Percentiles rank a stretch among this genome's conserved stretches.
These are phyloP conservation scores for Podila epigama DNA, from an alignment of 192 early-diverging fungal genomes.

Conservation along the genomic window DNA sequence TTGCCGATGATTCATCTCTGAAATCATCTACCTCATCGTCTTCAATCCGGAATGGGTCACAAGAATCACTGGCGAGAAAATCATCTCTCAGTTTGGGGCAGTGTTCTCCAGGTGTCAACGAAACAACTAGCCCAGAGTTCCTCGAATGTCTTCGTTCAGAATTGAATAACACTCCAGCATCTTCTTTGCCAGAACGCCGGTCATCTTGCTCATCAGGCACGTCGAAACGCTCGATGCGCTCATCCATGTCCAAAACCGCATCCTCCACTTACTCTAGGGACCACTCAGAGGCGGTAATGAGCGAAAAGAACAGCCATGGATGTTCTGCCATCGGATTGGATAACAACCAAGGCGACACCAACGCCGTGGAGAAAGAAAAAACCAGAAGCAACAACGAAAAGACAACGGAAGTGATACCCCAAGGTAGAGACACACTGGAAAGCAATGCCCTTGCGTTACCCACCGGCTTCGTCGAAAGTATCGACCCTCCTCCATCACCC, in stretches of 20 bases:
- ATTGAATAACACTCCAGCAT: neutral
- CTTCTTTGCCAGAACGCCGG: neutral
- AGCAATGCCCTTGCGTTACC: too few relatives aligned
- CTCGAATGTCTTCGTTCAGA: slow-evolving; percentile 9
- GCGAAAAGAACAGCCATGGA: too few relatives aligned
- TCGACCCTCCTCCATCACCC: slow-evolving; percentile 18
- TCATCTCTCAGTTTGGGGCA: neutral
- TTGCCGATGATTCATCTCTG: neutral
- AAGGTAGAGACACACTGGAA: too few relatives aligned
- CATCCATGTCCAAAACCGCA: slow-evolving; percentile 5
- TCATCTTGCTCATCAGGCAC: slow-evolving; percentile 13
- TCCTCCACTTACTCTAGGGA: neutral
- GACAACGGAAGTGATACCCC: neutral
- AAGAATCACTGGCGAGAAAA: slow-evolving; percentile 12
- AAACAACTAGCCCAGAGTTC: neutral
- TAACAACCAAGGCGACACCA: too few relatives aligned
- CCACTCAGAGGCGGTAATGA: neutral
- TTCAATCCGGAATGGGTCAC: slow-evolving; percentile 13
- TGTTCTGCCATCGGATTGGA: too few relatives aligned
- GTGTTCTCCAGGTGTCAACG: neutral
- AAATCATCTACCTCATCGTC: neutral
- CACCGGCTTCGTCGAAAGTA: neutral
- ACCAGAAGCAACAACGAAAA: neutral
- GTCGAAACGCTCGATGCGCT: slow-evolving; percentile 13
- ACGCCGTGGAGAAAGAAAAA: slow-evolving; percentile 6